Evolutionary conservation across 1,284 basidiomycete species (phyloP), one percentile per base, ranked within the genome.

Genomic region (Caloboletus firmus): DNA sequence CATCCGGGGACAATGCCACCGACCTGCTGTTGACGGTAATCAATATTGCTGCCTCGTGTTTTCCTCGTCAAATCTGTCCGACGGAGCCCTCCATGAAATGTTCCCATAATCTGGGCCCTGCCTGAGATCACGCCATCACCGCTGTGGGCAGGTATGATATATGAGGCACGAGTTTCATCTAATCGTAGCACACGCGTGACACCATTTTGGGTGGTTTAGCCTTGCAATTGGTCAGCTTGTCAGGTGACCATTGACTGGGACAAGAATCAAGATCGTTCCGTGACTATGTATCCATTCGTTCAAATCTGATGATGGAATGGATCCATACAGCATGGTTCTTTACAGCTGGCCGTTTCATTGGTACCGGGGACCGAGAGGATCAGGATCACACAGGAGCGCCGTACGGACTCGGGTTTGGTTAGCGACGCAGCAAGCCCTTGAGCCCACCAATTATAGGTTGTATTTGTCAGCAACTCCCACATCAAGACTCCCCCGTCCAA

Each of bases 21-120:
- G 15, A 54, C 54, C 45, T 47, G 44, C 54, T 34, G 28, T 46
- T 9, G 46, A 48, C 37, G 42, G 51, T 26, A 54, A 43, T 52
- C 45, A 8, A 9, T 30, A 43, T 55, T 49, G 18, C 18, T 51
- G 55, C 65, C 68, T 71, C 69, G 55, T 71, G 69, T 71, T 71
- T 13, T 20, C 51, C 26, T 36, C 49, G 54, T 55, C 49, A 54
- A 55, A 53, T 53, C 47, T 34, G 40, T 59, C 64, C 39, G 49
- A 63, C 55, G 67, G 52, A 39, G 32, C 39, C 36, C 49, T 44
- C 51, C 55, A 48, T 42, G 50, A 62, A 60, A 51, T 34, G 35
- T 61, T 61, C 34, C 51, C 56, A 51, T 59, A 45, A 30, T 8
- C 22, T 44, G 34, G 34, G 15, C 39, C 34, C 22, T 41, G 39